Evolutionary conservation across 179 eudicot species (phyloP).

Genomic region (Carnegiea gigantea): DNA sequence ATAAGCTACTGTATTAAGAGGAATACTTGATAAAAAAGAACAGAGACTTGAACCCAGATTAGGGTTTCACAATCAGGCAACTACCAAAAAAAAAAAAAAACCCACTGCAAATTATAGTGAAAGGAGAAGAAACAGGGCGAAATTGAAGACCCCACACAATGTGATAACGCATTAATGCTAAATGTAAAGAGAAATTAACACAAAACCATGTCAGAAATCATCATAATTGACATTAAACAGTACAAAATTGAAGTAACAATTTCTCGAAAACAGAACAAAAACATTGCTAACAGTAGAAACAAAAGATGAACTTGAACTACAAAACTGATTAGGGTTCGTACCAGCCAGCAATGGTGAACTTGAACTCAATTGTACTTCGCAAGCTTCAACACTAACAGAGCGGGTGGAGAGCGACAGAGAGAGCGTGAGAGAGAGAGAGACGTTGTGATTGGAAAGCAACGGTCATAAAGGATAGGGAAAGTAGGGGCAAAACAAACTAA

Average conservation of each 20-base stretch:
- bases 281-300: neutral
- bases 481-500: neutral
- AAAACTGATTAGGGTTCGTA: conserved; percentile 11
- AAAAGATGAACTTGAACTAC: neutral
- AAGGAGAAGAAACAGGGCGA: neutral
- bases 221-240: neutral
- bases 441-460: conserved; percentile 42
- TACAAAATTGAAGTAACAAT: neutral
- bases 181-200: neutral
- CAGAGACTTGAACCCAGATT: conserved; percentile 1
- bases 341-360: conserved; percentile 23
- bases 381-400: conserved; percentile 12
- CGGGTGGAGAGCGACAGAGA: conserved; percentile 18
- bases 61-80: conserved; percentile 1
- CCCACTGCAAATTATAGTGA: neutral
- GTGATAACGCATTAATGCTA: neutral
- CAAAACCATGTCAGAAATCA: conserved; percentile 17
- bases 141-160: neutral
- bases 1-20: neutral
- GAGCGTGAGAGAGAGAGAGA: conserved; percentile 35
- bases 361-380: conserved; percentile 4
- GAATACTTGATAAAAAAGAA: neutral
- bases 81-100: neutral
- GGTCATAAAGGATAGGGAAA: conserved; percentile 40
- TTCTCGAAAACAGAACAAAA: neutral